phyloP scores from a whole-genome alignment of 1,284 basidiomycete species.

The Fomitopsis palustris region DNA sequence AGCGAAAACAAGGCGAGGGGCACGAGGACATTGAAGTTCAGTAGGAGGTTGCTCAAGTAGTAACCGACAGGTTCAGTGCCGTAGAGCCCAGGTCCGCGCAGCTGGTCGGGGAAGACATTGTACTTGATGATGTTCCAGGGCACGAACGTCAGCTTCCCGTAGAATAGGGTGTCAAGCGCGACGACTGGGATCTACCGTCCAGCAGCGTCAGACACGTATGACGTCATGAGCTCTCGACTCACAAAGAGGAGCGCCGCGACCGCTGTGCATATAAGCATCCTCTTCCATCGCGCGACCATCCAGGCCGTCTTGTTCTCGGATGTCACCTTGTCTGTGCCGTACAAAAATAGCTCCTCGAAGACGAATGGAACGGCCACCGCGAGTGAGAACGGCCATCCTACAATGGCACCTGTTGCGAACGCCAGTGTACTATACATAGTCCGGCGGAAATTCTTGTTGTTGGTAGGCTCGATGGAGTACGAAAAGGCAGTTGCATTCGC shows the following conservation, averaged over 20 bases:
- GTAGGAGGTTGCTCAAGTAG: conserved; percentile 82
- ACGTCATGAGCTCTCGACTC: conserved; percentile 24
- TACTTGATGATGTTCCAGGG: conserved; percentile 94
- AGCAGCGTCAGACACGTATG: conserved; percentile 2
- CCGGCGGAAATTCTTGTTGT: conserved; percentile 47
- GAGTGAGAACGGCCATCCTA: conserved; percentile 96
- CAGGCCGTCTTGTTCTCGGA: conserved; percentile 48
- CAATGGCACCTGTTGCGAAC: conserved; percentile 82
- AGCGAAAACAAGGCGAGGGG: conserved; percentile 79
- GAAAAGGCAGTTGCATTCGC: conserved; percentile 81
- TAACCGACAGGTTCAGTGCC: conserved; percentile 87
- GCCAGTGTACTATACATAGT: conserved; percentile 63
- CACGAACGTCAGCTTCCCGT: conserved; percentile 76
- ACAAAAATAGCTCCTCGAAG: conserved; percentile 85
- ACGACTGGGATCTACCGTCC: conserved; percentile 69
- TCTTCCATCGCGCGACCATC: conserved; percentile 59
- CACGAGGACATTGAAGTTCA: conserved; percentile 91
- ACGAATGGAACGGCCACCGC: conserved; percentile 88
- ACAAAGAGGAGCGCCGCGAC: conserved; percentile 68
- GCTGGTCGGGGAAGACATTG: conserved; percentile 82
- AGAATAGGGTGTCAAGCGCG: conserved; percentile 83
- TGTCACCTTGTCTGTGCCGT: conserved; percentile 69
- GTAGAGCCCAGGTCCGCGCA: conserved; percentile 87
- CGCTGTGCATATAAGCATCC: conserved; percentile 56
- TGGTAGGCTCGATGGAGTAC: conserved; percentile 72